Evolutionary conservation across 2,329 filamentous ascomycete genomes (phyloP).

Genomic region (Fusarium denticulatum): DNA sequence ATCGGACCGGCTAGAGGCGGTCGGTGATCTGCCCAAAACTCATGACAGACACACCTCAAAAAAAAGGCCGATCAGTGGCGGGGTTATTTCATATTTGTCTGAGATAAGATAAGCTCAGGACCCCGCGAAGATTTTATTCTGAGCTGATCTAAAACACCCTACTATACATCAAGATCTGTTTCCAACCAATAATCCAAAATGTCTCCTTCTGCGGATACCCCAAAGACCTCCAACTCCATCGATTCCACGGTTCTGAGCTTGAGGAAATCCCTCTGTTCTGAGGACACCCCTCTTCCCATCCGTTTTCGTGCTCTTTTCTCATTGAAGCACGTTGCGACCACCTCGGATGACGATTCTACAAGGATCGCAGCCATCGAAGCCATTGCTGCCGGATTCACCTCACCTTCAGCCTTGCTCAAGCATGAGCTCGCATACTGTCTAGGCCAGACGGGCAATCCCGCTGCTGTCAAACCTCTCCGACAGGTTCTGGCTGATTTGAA

Average conservation of each 20-base stretch:
- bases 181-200: conserved; percentile 36
- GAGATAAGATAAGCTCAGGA: conserved; percentile 43
- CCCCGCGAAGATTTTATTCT: conserved; percentile 51
- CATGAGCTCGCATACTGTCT: conserved; percentile 98
- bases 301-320: conserved; percentile 98
- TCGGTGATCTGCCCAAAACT: background rate
- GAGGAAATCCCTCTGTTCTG: conserved; percentile 80
- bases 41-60: background rate
- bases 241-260: conserved; percentile 67
- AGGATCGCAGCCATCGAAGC: conserved; percentile 71
- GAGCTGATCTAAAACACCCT: conserved; percentile 17
- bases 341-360: conserved; percentile 68
- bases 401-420: conserved; percentile 89
- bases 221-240: conserved; percentile 35
- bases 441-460: conserved; percentile 84
- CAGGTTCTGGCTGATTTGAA: conserved; percentile 77
- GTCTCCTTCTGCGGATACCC: conserved; percentile 40
- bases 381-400: conserved; percentile 87
- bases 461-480: conserved; percentile 77
- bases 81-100: conserved; percentile 11
- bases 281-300: conserved; percentile 82
- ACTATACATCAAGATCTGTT: conserved; percentile 22
- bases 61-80: conserved; percentile 21
- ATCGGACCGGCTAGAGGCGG: conserved; percentile 7
- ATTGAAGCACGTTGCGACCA: conserved; percentile 88